These are phyloP conservation scores for Ensete glaucum DNA, from an alignment of 176 grass and related monocot genomes.

Conservation along the genomic window DNA sequence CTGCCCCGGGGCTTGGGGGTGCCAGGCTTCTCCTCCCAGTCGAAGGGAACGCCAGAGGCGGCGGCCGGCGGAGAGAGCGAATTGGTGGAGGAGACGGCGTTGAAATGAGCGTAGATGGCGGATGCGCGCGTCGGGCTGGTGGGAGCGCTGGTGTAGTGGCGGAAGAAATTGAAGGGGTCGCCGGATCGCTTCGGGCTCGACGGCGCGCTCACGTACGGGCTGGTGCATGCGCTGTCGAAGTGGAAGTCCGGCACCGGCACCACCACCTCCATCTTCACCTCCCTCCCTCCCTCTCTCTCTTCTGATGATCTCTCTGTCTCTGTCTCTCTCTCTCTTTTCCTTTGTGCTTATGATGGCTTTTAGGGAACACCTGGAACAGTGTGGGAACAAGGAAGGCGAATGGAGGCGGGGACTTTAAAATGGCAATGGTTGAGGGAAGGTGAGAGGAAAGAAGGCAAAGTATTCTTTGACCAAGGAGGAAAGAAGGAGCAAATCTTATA, in stretches of 20 bases:
- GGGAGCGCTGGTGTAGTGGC: constrained; percentile 21
- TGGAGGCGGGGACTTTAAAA: neutral
- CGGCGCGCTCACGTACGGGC: constrained; percentile 9
- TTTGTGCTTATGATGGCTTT: neutral
- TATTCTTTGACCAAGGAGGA: neutral
- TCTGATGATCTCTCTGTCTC: neutral
- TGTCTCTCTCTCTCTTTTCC: neutral
- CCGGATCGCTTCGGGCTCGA: constrained; percentile 14
- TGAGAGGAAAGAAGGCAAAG: neutral
- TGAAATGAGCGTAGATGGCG: constrained; percentile 11
- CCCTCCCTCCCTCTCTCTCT: neutral
- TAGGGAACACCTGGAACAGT: neutral
- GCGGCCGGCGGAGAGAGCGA: neutral
- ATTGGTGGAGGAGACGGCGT: neutral
- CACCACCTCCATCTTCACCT: constrained; percentile 12
- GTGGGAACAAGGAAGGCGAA: neutral
- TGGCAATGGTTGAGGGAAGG: too few species aligned
- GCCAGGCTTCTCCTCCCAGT: constrained; percentile 18
- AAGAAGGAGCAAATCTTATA: neutral
- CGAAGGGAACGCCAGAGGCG: constrained; percentile 10
- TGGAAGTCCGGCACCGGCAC: constrained; percentile 10
- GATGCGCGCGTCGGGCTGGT: constrained; percentile 15
- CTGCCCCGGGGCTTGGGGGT: neutral
- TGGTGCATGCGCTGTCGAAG: constrained; percentile 12
- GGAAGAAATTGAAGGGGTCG: constrained; percentile 14